Base-by-base conservation (phyloP, 495 filamentous ascomycete species). In the Penicillium coffeae region DNA sequence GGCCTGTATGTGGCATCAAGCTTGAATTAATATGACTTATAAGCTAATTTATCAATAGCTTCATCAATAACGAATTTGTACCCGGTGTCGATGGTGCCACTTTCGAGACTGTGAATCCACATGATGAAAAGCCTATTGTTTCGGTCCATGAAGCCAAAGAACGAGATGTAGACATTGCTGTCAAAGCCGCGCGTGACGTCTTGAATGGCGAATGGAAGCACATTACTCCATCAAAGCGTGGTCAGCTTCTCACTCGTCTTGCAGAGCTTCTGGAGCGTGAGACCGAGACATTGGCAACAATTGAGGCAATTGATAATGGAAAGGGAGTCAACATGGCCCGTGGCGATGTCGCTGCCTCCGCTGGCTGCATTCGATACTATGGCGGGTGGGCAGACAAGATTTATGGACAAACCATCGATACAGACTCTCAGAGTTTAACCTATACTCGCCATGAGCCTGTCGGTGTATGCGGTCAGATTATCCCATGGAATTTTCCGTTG, bases 381-480 rank as follows among this genome's bases (percentile, higher is more conserved):
- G 91, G 81, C 60, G 91, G 91, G 38, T 96, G 89, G 89, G 88
- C 91, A 30, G 91, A 96, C 73, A 96, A 96, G 84, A 84, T 96
- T 52, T 83, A 91, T 73, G 91, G 91, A 62, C 90, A 90, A 72
- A 88, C 90, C 54, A 85, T 95, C 47, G 90, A 95, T 54, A 89
- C 88, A 40, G 75, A 82, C 59, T 70, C 78, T 13, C 85, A 91
- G 39, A 85, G 82, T 59, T 88, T 96, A 70, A 82, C 85, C 73
- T 96, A 94, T 73, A 90, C 87, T 58, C 78, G 75, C 54, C 86
- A 87, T 55, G 90, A 96, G 72, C 89, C 91, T 16, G 80, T 95
- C 51, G 90, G 90, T 70, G 90, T 94, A 50, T 90, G 87, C 63
- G 90, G 82, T 56, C 86, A 91, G 70, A 94, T 94, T 62, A 94